phyloP scores from a whole-genome alignment of 192 early-diverging fungal genomes.

The Dispira parvispora region DNA sequence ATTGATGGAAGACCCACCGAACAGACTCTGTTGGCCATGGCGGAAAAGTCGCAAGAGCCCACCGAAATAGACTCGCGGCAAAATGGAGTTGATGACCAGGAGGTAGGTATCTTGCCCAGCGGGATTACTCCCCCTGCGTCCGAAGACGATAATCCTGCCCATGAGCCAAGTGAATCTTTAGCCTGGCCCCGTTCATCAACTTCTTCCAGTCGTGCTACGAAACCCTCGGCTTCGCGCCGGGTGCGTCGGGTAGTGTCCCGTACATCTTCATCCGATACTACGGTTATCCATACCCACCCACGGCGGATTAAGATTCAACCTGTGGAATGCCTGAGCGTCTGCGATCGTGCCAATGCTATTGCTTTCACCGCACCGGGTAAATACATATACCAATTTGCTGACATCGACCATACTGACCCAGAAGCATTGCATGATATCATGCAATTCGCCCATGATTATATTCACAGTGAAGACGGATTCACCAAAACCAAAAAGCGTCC shows the following conservation, averaged over 20 bases:
- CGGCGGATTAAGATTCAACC: slow-evolving; percentile 1
- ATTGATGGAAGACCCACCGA: neutral
- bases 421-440: neutral
- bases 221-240: too few species aligned
- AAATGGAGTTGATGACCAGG: too few species aligned
- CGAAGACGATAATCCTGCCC: too few species aligned
- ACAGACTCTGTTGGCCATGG: neutral
- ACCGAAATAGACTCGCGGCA: too few species aligned
- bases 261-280: too few species aligned
- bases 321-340: slow-evolving; percentile 6
- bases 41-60: too few species aligned
- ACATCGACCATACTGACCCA: slow-evolving; percentile 8
- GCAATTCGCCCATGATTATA: slow-evolving; percentile 4
- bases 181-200: too few species aligned
- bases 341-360: slow-evolving; percentile 8
- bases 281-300: neutral
- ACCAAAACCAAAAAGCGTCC: neutral
- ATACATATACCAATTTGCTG: slow-evolving; percentile 6
- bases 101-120: too few species aligned
- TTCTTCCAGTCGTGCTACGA: too few species aligned
- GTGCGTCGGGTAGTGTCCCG: too few species aligned
- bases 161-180: too few species aligned
- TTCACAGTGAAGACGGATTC: slow-evolving; percentile 5
- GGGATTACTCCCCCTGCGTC: too few species aligned
- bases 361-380: slow-evolving; percentile 3